phyloP scores from a whole-genome alignment of 208 protist genomes.

The Trypanosomatidae sp. region DNA sequence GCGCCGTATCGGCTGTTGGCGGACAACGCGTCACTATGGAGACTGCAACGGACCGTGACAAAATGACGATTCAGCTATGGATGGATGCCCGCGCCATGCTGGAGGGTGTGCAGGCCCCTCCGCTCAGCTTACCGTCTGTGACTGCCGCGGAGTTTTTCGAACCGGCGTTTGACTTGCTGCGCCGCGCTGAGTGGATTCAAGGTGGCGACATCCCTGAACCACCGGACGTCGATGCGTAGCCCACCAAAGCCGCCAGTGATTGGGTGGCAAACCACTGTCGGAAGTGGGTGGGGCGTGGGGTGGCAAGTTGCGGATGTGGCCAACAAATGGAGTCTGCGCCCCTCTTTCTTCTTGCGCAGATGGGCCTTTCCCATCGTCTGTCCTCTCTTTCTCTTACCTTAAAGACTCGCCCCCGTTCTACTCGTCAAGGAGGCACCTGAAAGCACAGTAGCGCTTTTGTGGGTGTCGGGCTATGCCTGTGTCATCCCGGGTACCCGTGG shows the following conservation, averaged over 20 bases:
- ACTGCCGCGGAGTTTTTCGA: slow-evolving; percentile 14
- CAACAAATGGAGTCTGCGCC: no score
- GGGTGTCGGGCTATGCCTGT: background rate
- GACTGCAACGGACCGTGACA: slow-evolving; percentile 80
- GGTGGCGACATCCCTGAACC: slow-evolving; percentile 70
- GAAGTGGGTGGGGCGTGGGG: background rate
- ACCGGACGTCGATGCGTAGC: slow-evolving; percentile 51
- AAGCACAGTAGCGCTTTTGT: no score
- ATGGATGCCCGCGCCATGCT: slow-evolving; percentile 68
- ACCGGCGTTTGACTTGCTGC: slow-evolving; percentile 40
- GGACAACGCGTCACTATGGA: slow-evolving; percentile 40
- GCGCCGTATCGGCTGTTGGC: background rate
- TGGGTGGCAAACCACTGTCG: background rate
- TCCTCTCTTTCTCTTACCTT: background rate
- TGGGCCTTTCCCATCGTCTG: background rate
- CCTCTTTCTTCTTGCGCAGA: background rate
- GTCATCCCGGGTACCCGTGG: background rate
- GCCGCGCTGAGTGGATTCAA: slow-evolving; percentile 79
- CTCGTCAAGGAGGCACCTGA: background rate
- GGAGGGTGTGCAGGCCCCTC: slow-evolving; percentile 21
- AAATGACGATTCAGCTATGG: slow-evolving; percentile 86
- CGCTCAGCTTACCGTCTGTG: slow-evolving; percentile 5
- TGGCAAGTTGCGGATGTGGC: background rate
- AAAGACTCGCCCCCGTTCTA: background rate
- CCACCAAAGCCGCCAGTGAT: background rate